A percentile compares a stretch with the other conserved stretches of the same genome.
These are phyloP conservation scores for Phytophthora sp. DNA, from an alignment of 352 stramenopile genomes.

Conservation along the genomic window DNA sequence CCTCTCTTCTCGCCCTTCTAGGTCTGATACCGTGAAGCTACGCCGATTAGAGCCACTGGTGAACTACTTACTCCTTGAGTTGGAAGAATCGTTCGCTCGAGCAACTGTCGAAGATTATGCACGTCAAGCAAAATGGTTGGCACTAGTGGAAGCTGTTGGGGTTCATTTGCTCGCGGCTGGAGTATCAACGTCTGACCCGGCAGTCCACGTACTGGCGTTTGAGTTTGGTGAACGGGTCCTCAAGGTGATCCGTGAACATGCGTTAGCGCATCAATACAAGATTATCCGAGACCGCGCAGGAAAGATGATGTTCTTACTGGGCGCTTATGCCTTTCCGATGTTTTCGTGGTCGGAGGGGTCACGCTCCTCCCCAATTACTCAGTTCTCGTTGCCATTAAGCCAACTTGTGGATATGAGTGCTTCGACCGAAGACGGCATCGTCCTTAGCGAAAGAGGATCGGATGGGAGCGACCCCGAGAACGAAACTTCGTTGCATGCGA, in stretches of 20 bases:
- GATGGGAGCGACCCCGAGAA: constrained; percentile 26
- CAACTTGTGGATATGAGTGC: constrained; percentile 22
- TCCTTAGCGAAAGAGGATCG: constrained; percentile 8
- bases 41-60: constrained; percentile 26
- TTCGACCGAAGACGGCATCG: constrained; percentile 3
- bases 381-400: constrained; percentile 22
- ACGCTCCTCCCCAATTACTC: not conserved
- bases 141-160: constrained; percentile 55
- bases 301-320: constrained; percentile 66
- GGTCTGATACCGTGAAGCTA: constrained; percentile 25
- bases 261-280: constrained; percentile 76
- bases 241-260: constrained; percentile 51
- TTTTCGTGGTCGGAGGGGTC: not conserved
- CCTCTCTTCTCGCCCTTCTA: constrained; percentile 46
- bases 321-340: constrained; percentile 9
- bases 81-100: constrained; percentile 63
- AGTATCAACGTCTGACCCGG: constrained; percentile 6
- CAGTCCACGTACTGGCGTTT: constrained; percentile 21
- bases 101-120: constrained; percentile 72
- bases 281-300: constrained; percentile 75
- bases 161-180: constrained; percentile 51
- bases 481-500: constrained; percentile 42
- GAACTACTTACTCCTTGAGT: constrained; percentile 49
- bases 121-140: constrained; percentile 78
- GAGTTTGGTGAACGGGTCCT: constrained; percentile 42